Evolutionary conservation across 2,329 filamentous ascomycete genomes (phyloP).

Genomic region (Nemania bipapillata): DNA sequence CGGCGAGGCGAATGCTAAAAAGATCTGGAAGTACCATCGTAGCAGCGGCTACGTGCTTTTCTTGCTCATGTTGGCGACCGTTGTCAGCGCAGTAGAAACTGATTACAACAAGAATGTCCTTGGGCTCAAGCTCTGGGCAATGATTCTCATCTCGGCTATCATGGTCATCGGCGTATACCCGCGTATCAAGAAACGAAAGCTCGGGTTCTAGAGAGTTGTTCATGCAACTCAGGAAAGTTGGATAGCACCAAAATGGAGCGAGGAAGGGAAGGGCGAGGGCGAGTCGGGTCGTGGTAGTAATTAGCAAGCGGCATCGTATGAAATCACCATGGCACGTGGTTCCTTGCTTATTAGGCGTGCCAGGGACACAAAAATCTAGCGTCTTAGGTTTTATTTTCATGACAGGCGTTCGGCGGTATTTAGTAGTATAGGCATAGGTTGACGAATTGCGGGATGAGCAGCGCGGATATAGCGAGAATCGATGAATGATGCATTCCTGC

Average conservation of each 20-base stretch:
- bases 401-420: constrained; percentile 25
- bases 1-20: constrained; percentile 80
- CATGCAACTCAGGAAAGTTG: not conserved
- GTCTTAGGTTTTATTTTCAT: constrained; percentile 3
- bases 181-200: constrained; percentile 83
- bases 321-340: not conserved
- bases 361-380: not conserved
- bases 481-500: not conserved
- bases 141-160: constrained; percentile 72
- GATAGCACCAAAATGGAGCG: not conserved
- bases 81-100: constrained; percentile 80
- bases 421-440: not conserved
- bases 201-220: constrained; percentile 64
- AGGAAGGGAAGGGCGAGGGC: not conserved
- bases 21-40: constrained; percentile 90
- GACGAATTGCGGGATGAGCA: not conserved
- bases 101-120: constrained; percentile 75
- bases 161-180: constrained; percentile 78
- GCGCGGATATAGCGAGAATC: not conserved
- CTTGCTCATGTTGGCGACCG: constrained; percentile 75
- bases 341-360: constrained; percentile 10
- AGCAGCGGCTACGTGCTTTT: constrained; percentile 78
- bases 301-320: not conserved
- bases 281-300: not conserved
- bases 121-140: constrained; percentile 79